A percentile compares a stretch with the other conserved stretches of the same genome.
Evolutionary conservation across 176 grass and related monocot species (phyloP).

Genomic region (Oryza glumipatula): DNA sequence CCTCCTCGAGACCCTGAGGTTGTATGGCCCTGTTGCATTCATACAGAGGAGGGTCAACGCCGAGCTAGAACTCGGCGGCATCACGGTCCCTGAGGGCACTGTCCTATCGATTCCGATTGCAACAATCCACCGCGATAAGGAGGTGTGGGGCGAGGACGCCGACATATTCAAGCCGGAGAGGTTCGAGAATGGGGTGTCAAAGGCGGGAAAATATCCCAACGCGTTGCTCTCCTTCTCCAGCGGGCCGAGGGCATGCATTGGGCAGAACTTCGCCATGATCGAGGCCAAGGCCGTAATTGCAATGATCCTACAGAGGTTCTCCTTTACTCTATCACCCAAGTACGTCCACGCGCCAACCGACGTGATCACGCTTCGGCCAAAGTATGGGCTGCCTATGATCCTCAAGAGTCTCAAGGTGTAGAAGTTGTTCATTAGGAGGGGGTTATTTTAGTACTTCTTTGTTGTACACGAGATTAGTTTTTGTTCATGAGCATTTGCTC

Average conservation of each 20-base stretch:
- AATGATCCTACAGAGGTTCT: conserved; percentile 52
- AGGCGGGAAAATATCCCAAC: conserved; percentile 41
- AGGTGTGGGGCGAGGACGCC: conserved; percentile 54
- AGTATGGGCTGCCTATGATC: conserved; percentile 45
- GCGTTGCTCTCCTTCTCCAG: conserved; percentile 46
- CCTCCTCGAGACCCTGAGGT: conserved; percentile 33
- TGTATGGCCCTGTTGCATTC: not conserved
- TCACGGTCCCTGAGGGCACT: conserved; percentile 15
- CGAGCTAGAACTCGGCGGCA: conserved; percentile 25
- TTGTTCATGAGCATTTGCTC: too few relatives aligned
- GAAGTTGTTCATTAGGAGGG: not conserved
- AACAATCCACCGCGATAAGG: conserved; percentile 33
- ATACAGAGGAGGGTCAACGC: conserved; percentile 13
- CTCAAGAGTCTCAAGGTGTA: conserved; percentile 26
- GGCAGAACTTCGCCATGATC: conserved; percentile 60
- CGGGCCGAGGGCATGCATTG: conserved; percentile 51
- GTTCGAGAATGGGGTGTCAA: conserved; percentile 48
- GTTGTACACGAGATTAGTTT: too few relatives aligned
- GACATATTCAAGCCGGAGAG: conserved; percentile 50
- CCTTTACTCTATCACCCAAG: conserved; percentile 39
- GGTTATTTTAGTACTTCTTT: too few relatives aligned
- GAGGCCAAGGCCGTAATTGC: conserved; percentile 54
- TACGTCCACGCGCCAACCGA: conserved; percentile 41
- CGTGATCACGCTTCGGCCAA: conserved; percentile 29
- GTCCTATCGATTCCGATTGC: conserved; percentile 25